Evolutionary conservation across 495 filamentous ascomycete genomes (phyloP), one percentile per base, ranked within the genome.

Genomic region (Penicillium herquei): DNA sequence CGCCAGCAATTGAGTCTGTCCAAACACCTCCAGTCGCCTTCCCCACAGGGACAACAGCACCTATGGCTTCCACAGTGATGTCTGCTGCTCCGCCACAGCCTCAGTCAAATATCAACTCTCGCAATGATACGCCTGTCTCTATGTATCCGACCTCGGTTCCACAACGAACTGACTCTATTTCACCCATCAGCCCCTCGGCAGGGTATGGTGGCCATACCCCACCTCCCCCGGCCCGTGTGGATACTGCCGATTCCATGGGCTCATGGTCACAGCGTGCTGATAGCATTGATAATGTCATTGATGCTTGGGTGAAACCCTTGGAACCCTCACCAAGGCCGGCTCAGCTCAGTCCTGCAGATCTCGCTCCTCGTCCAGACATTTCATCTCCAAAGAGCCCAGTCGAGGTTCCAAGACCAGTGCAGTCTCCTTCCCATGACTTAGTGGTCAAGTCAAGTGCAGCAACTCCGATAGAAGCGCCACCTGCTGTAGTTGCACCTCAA

Each of bases 241-340:
- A 77, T 43, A 76, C 62, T 16, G 53, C 50, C 17, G 60, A 58
- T 18, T 71, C 75, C 13, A 51, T 43, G 14, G 51, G 57, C 9
- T 69, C 68, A 21, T 54, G 55, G 6, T 54, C 49, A 21, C 66
- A 56, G 7, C 62, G 58, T 39, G 67, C 72, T 14, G 70, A 74
- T 18, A 77, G 65, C 14, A 79, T 78, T 45, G 74, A 77, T 39
- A 65, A 70, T 52, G 65, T 79, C 37, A 79, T 78, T 39, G 69
- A 75, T 52, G 71, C 74, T 30, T 78, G 72, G 75, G 70, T 59
- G 43, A 62, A 58, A 1, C 73, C 68, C n/a, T 32, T 71, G 14
- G 59, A 66, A 0, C 55, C 68, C 34, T 52, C 63, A 46, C 26
- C 43, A 6, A 62, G 57, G 47, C 37, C 58, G 12, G 21, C 30